These are phyloP conservation scores for Ricinus communis DNA, from an alignment of 345 rosid species.

Conservation along the genomic window DNA sequence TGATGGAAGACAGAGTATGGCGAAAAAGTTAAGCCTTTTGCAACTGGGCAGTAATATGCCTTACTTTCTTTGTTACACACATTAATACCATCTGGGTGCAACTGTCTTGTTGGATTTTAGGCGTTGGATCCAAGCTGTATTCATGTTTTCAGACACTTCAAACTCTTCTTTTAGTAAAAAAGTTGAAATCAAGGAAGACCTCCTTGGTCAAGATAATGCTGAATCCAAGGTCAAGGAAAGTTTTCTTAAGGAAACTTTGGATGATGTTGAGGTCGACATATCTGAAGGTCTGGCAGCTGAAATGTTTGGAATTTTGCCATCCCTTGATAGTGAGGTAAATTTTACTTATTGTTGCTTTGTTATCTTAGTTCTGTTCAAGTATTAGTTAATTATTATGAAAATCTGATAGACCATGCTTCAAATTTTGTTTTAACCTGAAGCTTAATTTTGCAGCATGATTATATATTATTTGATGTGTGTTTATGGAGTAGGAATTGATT, in stretches of 20 bases:
- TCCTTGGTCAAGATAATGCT: conserved; percentile 23
- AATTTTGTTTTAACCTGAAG: neutral
- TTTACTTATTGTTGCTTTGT: conserved; percentile 3
- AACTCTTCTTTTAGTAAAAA: conserved; percentile 22
- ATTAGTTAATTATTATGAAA: neutral
- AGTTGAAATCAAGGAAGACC: conserved; percentile 30
- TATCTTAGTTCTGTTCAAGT: neutral
- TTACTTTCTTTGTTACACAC: neutral
- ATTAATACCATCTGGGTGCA: neutral
- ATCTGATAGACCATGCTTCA: neutral
- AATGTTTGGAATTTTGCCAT: conserved; percentile 70
- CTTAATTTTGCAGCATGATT: neutral
- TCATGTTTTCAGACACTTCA: conserved; percentile 39
- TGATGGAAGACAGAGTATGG: conserved; percentile 5
- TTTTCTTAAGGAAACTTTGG: conserved; percentile 21
- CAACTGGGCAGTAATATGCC: neutral
- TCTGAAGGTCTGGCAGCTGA: conserved; percentile 75
- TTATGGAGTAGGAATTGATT: neutral
- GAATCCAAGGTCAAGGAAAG: conserved; percentile 24
- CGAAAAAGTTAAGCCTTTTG: neutral
- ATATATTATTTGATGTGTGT: neutral
- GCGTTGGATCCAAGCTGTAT: conserved; percentile 92
- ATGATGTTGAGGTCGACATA: conserved; percentile 57
- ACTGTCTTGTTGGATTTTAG: conserved; percentile 34
- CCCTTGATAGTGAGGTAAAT: conserved; percentile 56